Percentiles rank a stretch among this genome's conserved stretches.
phyloP scores from a whole-genome alignment of 768 basidiomycete species.

The Coprinopsis marcescibilis region DNA sequence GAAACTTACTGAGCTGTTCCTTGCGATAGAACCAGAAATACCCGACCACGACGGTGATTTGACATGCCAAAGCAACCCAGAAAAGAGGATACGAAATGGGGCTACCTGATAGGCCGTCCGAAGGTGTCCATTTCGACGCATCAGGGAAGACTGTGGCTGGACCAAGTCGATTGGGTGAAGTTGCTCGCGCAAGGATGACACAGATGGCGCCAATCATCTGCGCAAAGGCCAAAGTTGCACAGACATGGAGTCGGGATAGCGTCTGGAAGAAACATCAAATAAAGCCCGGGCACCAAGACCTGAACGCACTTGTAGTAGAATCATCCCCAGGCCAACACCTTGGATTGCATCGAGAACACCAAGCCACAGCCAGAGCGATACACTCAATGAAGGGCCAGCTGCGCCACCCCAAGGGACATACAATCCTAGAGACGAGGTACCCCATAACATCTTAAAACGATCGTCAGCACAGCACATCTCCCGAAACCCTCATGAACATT shows the following conservation, averaged over 20 bases:
- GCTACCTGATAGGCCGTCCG: constrained; percentile 56
- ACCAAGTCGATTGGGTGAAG: constrained; percentile 84
- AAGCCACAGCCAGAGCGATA: constrained; percentile 91
- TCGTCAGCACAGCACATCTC: no score
- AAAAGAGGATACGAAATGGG: constrained; percentile 82
- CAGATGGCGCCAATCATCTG: constrained; percentile 87
- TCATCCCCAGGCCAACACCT: constrained; percentile 92
- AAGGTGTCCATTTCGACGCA: constrained; percentile 86
- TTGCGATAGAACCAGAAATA: constrained; percentile 98
- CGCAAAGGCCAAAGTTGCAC: constrained; percentile 85
- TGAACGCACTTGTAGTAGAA: constrained; percentile 60
- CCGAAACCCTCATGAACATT: no score
- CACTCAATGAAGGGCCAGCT: constrained; percentile 83
- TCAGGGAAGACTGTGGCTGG: constrained; percentile 91
- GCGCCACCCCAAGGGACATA: constrained; percentile 92
- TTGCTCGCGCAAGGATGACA: constrained; percentile 90
- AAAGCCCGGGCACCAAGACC: constrained; percentile 16
- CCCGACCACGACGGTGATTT: constrained; percentile 80
- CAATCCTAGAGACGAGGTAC: constrained; percentile 86
- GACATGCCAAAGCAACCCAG: constrained; percentile 80
- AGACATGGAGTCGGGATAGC: constrained; percentile 88
- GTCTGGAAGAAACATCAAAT: constrained; percentile 37
- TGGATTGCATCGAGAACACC: constrained; percentile 93
- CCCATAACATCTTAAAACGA: constrained; percentile 98
- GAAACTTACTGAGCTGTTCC: constrained; percentile 74